Conservation (phyloP, 257 asterid species). For the Solanum tarapatanum region DNA sequence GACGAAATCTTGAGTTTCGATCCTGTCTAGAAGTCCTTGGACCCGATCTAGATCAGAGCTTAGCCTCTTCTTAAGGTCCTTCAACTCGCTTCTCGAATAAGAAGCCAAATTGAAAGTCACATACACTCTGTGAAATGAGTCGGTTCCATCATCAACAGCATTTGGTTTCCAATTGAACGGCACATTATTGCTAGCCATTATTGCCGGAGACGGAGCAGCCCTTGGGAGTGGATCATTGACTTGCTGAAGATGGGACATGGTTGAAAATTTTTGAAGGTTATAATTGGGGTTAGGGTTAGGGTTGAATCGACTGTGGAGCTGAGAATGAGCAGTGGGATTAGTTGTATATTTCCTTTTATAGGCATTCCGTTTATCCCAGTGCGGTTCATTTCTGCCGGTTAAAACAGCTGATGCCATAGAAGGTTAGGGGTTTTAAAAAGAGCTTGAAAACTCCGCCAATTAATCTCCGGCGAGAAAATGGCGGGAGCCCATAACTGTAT, state of each 20-base stretch:
- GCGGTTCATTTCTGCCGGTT: constrained; percentile 12
- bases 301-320: background rate
- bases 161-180: background rate
- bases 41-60: constrained; percentile 13
- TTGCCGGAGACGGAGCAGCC: background rate
- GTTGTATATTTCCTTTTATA: constrained; percentile 8
- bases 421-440: background rate
- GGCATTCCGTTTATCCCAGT: constrained; percentile 12
- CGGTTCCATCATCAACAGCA: background rate
- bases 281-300: constrained; percentile 1
- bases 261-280: constrained; percentile 2
- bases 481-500: constrained; percentile 12
- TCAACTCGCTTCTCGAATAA: constrained; percentile 6
- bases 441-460: background rate
- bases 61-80: constrained; percentile 10
- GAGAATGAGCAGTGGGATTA: constrained; percentile 1
- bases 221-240: constrained; percentile 1
- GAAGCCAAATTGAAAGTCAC: constrained; percentile 11
- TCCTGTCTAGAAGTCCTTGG: constrained; percentile 2
- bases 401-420: constrained; percentile 26
- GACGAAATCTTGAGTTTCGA: background rate
- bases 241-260: background rate
- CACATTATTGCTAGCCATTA: background rate
- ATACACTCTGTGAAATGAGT: constrained; percentile 5
- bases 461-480: constrained; percentile 14